Evolutionary conservation across 257 asterid species (phyloP).

Genomic region (Oldenlandia corymbosa): DNA sequence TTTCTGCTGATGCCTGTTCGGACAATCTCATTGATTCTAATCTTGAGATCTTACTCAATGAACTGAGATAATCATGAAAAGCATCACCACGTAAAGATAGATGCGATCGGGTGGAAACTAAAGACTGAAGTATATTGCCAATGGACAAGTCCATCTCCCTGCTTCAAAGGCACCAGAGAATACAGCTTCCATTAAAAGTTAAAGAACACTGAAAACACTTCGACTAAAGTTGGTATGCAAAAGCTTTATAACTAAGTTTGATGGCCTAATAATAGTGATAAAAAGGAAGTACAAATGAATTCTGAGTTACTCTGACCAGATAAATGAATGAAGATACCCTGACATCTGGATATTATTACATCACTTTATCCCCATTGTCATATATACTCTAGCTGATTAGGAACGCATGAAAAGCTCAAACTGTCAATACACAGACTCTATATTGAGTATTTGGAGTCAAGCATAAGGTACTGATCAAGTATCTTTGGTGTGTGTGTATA

Average conservation of each 20-base stretch:
- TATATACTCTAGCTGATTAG: not conserved
- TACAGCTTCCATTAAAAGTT: too few relatives aligned
- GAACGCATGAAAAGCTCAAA: not conserved
- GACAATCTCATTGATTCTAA: slow-evolving; percentile 52
- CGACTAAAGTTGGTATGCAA: not conserved
- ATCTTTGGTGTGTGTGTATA: not conserved
- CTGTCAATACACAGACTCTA: not conserved
- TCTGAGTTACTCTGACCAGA: not conserved
- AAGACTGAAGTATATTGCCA: slow-evolving; percentile 37
- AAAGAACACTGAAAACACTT: too few relatives aligned
- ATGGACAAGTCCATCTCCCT: slow-evolving; percentile 38
- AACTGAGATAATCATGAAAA: slow-evolving; percentile 68
- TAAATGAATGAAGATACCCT: not conserved
- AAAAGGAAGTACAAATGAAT: not conserved
- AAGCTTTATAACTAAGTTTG: not conserved
- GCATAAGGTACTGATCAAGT: not conserved
- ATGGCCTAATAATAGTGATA: not conserved
- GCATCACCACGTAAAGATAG: slow-evolving; percentile 59
- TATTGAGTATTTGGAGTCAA: not conserved
- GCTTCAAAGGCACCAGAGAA: slow-evolving; percentile 26
- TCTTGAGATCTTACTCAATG: slow-evolving; percentile 83
- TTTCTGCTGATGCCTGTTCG: slow-evolving; percentile 28
- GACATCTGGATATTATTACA: not conserved
- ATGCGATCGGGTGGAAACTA: slow-evolving; percentile 58
- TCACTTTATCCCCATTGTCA: not conserved